phyloP scores from a whole-genome alignment of 1,139 yeast species.

The Pichia sp. region DNA sequence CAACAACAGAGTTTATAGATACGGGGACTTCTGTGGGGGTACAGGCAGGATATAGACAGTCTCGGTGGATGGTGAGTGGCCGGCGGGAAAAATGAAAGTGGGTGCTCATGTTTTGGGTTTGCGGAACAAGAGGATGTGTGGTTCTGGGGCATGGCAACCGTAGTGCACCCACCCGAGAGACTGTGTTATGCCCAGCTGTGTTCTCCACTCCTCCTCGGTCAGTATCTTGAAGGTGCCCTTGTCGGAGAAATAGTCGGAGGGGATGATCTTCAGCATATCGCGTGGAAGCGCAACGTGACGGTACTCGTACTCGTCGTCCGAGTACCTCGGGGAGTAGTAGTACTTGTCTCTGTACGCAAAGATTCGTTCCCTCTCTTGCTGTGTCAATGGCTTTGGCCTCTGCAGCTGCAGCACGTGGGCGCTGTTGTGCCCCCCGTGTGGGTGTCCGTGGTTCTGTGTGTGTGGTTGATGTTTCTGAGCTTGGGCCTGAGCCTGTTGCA shows the following conservation, averaged over 20 bases:
- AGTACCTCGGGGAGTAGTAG: conserved; percentile 85
- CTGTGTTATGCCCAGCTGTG: conserved; percentile 92
- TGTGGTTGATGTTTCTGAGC: conserved; percentile 6
- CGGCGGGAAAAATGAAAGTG: background rate
- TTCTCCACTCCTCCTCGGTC: conserved; percentile 94
- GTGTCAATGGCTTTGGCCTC: conserved; percentile 78
- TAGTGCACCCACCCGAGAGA: conserved; percentile 98
- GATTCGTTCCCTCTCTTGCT: conserved; percentile 78
- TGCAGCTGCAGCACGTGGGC: conserved; percentile 14
- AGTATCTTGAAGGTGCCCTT: conserved; percentile 90
- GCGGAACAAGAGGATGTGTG: conserved; percentile 89
- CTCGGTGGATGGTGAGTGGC: background rate
- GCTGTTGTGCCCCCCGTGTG: background rate
- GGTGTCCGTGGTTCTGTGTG: conserved; percentile 7
- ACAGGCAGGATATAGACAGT: background rate
- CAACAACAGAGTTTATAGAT: background rate
- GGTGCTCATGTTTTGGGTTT: conserved; percentile 40
- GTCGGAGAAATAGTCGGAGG: conserved; percentile 87
- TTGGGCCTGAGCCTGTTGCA: conserved; percentile 8
- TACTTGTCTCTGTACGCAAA: conserved; percentile 91
- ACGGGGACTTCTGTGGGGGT: background rate
- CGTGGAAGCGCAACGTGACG: conserved; percentile 97
- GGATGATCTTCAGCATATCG: conserved; percentile 90
- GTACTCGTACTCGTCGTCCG: conserved; percentile 85
- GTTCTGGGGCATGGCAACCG: conserved; percentile 98